Conservation (phyloP, 805 yeast species). For the Metschnikowia cerradonensis region DNA sequence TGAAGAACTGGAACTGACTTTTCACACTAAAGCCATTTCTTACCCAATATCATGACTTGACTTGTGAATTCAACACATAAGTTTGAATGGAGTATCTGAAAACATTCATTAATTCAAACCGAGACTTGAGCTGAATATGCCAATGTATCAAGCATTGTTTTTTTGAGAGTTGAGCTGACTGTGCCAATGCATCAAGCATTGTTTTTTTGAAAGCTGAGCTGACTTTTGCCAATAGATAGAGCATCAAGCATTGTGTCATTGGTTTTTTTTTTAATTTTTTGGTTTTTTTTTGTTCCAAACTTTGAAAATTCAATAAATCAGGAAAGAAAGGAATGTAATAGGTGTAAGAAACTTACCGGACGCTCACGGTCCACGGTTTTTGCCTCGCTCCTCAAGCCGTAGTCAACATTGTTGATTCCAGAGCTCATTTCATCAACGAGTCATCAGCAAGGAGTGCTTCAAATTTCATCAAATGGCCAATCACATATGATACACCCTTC, state of each 20-base stretch:
- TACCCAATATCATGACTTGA: constrained; percentile 89
- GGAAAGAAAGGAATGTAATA: constrained; percentile 67
- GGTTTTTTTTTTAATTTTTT: not conserved
- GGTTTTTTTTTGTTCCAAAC: constrained; percentile 15
- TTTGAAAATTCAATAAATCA: constrained; percentile 60
- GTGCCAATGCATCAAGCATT: not conserved
- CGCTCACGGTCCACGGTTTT: constrained; percentile 24
- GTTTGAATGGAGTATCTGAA: constrained; percentile 78
- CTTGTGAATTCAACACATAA: constrained; percentile 73
- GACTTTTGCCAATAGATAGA: not conserved
- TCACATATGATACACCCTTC: constrained; percentile 30
- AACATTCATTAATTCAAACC: constrained; percentile 22
- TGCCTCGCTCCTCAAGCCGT: constrained; percentile 11
- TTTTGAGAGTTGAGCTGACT: too few relatives aligned
- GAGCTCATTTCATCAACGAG: not conserved
- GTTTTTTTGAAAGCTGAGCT: not conserved
- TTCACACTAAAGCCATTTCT: constrained; percentile 83
- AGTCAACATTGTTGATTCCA: constrained; percentile 12
- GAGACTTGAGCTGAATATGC: too few relatives aligned
- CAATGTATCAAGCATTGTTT: too few relatives aligned
- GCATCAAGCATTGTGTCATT: not conserved
- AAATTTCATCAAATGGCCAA: constrained; percentile 25
- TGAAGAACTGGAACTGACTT: constrained; percentile 75
- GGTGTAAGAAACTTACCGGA: constrained; percentile 72
- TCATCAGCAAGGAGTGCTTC: constrained; percentile 13